phyloP scores from a whole-genome alignment of 1,284 basidiomycete species.

The Pseudozyma pruni region DNA sequence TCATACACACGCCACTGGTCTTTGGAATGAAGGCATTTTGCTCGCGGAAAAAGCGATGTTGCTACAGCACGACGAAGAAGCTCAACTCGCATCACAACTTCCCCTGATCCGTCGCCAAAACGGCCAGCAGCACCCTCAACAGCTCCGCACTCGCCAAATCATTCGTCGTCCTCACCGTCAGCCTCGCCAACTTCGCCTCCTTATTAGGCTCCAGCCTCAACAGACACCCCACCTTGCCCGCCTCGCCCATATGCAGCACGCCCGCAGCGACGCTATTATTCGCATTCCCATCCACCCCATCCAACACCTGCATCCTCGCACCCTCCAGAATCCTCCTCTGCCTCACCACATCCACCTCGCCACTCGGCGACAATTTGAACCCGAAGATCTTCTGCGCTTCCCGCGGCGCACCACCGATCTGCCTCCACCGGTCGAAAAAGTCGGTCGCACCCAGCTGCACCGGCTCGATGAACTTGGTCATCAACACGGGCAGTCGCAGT shows the following conservation, averaged over 20 bases:
- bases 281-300: conserved; percentile 74
- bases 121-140: conserved; percentile 68
- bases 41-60: too few relatives aligned
- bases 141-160: conserved; percentile 87
- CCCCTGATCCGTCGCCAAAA: conserved; percentile 34
- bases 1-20: too few relatives aligned
- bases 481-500: conserved; percentile 83
- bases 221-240: conserved; percentile 94
- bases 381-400: conserved; percentile 91
- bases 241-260: conserved; percentile 84
- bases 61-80: too few relatives aligned
- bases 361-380: conserved; percentile 74
- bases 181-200: conserved; percentile 90
- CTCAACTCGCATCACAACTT: conserved; percentile 22
- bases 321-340: conserved; percentile 82
- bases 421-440: conserved; percentile 98
- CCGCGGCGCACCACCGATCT: conserved; percentile 89
- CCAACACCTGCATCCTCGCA: conserved; percentile 79
- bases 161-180: conserved; percentile 94
- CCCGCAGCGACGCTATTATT: conserved; percentile 88
- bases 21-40: too few relatives aligned
- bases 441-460: conserved; percentile 83
- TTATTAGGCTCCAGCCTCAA: conserved; percentile 92
- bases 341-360: conserved; percentile 79
- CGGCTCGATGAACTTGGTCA: conserved; percentile 93